phyloP scores from a whole-genome alignment of 2,329 filamentous ascomycete species.

The Aspergillus sp. region DNA sequence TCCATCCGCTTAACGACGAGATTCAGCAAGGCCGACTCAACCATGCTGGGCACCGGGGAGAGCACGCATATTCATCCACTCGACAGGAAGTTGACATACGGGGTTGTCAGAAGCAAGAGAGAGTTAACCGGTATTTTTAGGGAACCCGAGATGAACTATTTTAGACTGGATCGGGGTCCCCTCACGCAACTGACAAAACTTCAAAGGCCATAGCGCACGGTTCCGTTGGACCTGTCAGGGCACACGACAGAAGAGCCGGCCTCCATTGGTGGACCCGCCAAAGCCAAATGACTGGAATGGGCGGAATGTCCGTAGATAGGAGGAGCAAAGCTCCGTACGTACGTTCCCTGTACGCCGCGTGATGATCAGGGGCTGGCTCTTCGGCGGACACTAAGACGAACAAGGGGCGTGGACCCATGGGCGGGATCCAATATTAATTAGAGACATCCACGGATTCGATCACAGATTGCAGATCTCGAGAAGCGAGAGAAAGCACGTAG shows the following conservation, averaged over 20 bases:
- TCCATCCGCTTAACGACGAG: not conserved
- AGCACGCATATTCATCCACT: no score
- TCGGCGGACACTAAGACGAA: not conserved
- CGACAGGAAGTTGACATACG: not conserved
- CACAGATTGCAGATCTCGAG: no score
- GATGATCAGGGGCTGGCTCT: constrained; percentile 1
- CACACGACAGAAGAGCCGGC: not conserved
- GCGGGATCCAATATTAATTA: not conserved
- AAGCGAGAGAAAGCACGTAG: no score
- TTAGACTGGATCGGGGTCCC: not conserved
- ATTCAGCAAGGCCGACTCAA: not conserved
- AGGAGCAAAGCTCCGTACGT: not conserved
- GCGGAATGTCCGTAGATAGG: not conserved
- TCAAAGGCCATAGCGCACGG: not conserved
- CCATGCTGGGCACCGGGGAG: not conserved
- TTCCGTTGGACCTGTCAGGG: not conserved
- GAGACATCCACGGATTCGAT: not conserved
- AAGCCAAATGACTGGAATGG: not conserved
- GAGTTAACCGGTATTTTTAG: not conserved
- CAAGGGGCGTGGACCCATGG: not conserved
- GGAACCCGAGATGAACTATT: not conserved
- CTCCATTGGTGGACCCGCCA: not conserved
- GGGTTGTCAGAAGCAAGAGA: no score
- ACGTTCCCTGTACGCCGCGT: not conserved
- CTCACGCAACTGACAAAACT: not conserved